Evolutionary conservation across 179 eudicot genomes (phyloP).

Genomic region (Sideroxylon spinosum): DNA sequence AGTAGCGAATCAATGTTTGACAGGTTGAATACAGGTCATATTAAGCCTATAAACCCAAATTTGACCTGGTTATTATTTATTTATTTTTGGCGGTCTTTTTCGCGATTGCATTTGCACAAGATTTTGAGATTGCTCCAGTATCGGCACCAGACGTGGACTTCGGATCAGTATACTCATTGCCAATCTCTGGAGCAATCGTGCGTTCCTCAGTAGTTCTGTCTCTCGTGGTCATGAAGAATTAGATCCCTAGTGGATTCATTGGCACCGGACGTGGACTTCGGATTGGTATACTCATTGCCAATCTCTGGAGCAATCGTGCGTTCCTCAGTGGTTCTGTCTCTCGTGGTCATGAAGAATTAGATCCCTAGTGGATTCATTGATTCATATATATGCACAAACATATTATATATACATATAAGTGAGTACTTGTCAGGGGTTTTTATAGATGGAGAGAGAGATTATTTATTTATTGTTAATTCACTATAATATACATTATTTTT

Average conservation of each 20-base stretch:
- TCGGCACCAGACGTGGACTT: not conserved
- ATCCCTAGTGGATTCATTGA: not conserved
- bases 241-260: not conserved
- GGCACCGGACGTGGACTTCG: not conserved
- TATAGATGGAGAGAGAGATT: too few relatives aligned
- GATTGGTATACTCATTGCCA: conserved; percentile 9
- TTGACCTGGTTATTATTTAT: too few relatives aligned
- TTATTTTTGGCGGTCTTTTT: not conserved
- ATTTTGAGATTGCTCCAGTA: not conserved
- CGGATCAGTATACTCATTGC: conserved; percentile 7
- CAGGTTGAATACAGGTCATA: too few relatives aligned
- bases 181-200: conserved; percentile 11
- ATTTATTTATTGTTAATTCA: too few relatives aligned
- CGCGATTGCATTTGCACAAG: not conserved
- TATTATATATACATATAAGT: too few relatives aligned
- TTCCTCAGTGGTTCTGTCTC: conserved; percentile 11
- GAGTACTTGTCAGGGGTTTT: too few relatives aligned
- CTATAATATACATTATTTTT: too few relatives aligned
- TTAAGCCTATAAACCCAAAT: too few relatives aligned
- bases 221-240: conserved; percentile 11
- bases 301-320: conserved; percentile 8
- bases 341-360: conserved; percentile 13
- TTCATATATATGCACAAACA: too few relatives aligned
- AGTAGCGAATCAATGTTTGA: too few relatives aligned
- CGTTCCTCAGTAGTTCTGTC: conserved; percentile 11